These are phyloP conservation scores for Colletotrichum brevisporum DNA, from an alignment of 2,329 filamentous ascomycete species.

Conservation along the genomic window DNA sequence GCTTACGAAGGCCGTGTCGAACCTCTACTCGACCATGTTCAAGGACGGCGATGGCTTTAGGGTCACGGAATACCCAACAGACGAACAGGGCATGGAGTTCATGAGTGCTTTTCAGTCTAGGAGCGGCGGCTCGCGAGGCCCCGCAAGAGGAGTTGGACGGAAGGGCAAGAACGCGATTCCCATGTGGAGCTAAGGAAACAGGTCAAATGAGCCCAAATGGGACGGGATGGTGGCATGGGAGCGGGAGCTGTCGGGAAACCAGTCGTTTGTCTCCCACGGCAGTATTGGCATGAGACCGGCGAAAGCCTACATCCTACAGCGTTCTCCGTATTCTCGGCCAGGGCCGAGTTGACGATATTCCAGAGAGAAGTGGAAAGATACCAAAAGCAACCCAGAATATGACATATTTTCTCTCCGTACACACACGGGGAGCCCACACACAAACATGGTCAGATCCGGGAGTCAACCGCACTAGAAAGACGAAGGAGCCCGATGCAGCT, in stretches of 20 bases:
- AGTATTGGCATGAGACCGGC: neutral
- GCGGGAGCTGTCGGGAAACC: neutral
- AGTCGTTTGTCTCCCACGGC: neutral
- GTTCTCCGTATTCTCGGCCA: neutral
- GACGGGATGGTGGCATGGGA: neutral
- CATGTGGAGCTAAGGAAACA: conserved; percentile 22
- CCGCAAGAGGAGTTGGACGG: conserved; percentile 32
- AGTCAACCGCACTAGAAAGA: neutral
- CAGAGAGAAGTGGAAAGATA: conserved; percentile 24
- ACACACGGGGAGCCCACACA: conserved; percentile 2
- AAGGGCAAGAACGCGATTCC: conserved; percentile 37
- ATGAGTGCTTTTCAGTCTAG: conserved; percentile 41
- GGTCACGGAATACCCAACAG: conserved; percentile 44
- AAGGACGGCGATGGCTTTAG: conserved; percentile 82
- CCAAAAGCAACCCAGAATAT: conserved; percentile 17
- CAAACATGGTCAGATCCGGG: neutral
- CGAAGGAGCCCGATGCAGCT: conserved; percentile 14
- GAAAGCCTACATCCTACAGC: neutral
- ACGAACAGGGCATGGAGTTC: conserved; percentile 50
- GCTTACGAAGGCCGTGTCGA: conserved; percentile 79
- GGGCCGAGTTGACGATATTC: conserved; percentile 1
- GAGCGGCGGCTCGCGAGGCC: conserved; percentile 36
- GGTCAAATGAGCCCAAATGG: no score
- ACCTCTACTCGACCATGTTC: conserved; percentile 80
- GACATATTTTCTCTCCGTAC: conserved; percentile 1